These are phyloP conservation scores for Aspergillus coremiiformis DNA, from an alignment of 495 filamentous ascomycete genomes.

Conservation along the genomic window DNA sequence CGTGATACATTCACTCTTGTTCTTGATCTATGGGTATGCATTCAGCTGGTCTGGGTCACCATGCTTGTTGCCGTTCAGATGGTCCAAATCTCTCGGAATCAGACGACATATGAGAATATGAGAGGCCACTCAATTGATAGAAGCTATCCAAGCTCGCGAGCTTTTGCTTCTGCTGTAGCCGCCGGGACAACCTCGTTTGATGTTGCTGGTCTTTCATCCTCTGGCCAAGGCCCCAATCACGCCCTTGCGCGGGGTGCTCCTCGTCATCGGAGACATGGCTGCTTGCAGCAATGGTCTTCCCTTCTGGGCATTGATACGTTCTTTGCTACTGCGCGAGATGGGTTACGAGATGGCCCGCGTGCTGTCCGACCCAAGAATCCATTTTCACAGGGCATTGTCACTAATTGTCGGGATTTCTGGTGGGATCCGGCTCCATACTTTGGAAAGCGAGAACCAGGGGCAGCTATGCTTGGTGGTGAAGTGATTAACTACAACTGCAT, in stretches of 20 bases:
- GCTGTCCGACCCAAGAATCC: conserved; percentile 58
- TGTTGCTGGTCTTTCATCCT: conserved; percentile 59
- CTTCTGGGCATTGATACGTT: conserved; percentile 89
- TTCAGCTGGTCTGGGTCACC: conserved; percentile 88
- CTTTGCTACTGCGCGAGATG: conserved; percentile 68
- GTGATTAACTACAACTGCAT: conserved; percentile 78
- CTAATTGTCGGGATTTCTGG: conserved; percentile 96
- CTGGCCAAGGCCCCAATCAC: conserved; percentile 44
- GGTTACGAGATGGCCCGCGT: conserved; percentile 47
- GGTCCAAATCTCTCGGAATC: conserved; percentile 78
- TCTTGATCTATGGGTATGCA: conserved; percentile 63
- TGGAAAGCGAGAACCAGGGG: conserved; percentile 62
- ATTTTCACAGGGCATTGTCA: conserved; percentile 70
- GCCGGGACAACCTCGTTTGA: conserved; percentile 60
- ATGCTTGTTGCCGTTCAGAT: conserved; percentile 94
- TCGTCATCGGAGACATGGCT: conserved; percentile 47
- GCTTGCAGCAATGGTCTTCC: conserved; percentile 69
- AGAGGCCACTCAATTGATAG: conserved; percentile 51
- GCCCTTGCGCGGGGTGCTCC: conserved; percentile 30
- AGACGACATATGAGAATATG: conserved; percentile 97
- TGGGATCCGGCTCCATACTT: conserved; percentile 81
- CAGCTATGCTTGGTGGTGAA: conserved; percentile 69
- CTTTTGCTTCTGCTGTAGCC: conserved; percentile 70
- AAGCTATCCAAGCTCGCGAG: conserved; percentile 49
- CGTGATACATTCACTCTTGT: conserved; percentile 79